Base-by-base conservation (phyloP, 192 early-diverging fungal species). In the Haplosporangium gracile region DNA sequence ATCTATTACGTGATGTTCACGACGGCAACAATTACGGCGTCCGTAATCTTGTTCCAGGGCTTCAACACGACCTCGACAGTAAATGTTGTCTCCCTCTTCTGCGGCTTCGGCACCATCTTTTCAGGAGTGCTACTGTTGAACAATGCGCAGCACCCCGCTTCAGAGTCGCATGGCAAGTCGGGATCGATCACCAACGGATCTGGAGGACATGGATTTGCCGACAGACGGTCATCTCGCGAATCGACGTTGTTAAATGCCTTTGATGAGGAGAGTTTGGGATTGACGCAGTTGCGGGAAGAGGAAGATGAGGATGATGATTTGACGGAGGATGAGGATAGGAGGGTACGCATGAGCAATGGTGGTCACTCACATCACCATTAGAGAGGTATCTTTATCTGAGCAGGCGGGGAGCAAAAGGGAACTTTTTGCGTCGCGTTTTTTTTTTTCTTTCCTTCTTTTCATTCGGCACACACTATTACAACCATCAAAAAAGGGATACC, bases 1-100 rank as follows among this genome's bases (percentile, higher is more conserved):
- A 96, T 99, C 79, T 99, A 99, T 91, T 99, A 96, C 80, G 98
- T 99, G 26, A 95, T 96, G 77, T 99, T 99, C 87, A 99, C 97
- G 65, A 97, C 97, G 20, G 96, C 97, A 22, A 99, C 98, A 0
- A 97, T 99, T 72, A 87, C 95, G 22, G 97, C 97, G 4, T 97
- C 97, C 0, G 93, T 96, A 13, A 95, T 97, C 45, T 91, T 99
- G 26, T 97, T 95, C 89, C 95, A 96, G 82, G 98, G 97, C 34
- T 96, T 97, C 83, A 93, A 95, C 78, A 94, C 95, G 60, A 90
- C 92, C 6, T 90, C 90, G 49, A 90, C 90, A 34, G 93, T 95
- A 20, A 95, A 97, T 88, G 91, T 97, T 79, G 91, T 95, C 34
- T 96, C 94, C 42, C 89, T 98, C 74, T 94, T 98, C 65, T 95